Conservation (phyloP, 2,329 filamentous ascomycete genomes). For the Diplodia seriata region DNA sequence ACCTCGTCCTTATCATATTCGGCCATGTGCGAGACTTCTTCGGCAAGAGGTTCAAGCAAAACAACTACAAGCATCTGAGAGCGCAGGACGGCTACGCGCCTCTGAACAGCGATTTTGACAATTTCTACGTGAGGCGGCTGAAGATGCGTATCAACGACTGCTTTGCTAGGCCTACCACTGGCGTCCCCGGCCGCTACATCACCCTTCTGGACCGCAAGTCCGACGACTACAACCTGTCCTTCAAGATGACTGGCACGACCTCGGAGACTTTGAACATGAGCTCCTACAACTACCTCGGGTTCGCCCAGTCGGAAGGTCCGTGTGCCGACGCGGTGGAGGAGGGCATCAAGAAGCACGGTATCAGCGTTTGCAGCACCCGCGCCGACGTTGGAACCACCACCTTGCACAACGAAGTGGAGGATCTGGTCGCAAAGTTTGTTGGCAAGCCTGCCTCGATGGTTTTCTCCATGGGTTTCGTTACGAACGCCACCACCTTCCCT, state of each 20-base stretch:
- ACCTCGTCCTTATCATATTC: slow-evolving; percentile 92
- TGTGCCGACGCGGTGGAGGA: slow-evolving; percentile 94
- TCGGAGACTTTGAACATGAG: slow-evolving; percentile 98
- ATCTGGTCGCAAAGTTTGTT: slow-evolving; percentile 86
- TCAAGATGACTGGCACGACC: slow-evolving; percentile 85
- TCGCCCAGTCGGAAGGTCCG: slow-evolving; percentile 95
- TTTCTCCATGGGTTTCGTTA: slow-evolving; percentile 99
- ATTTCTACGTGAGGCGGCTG: slow-evolving; percentile 91
- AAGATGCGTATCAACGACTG: slow-evolving; percentile 97
- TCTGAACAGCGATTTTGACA: slow-evolving; percentile 97
- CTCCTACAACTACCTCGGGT: slow-evolving; percentile 99
- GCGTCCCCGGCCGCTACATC: slow-evolving; percentile 92
- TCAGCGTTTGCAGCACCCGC: slow-evolving; percentile 81
- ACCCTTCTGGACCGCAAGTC: slow-evolving; percentile 90
- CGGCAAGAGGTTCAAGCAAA: slow-evolving; percentile 89
- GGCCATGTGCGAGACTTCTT: slow-evolving; percentile 98
- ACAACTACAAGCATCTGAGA: slow-evolving; percentile 84
- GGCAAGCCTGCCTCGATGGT: slow-evolving; percentile 95
- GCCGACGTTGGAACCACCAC: slow-evolving; percentile 87
- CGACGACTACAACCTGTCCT: slow-evolving; percentile 88
- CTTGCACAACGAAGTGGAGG: slow-evolving; percentile 86
- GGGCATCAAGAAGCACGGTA: slow-evolving; percentile 81
- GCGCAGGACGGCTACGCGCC: slow-evolving; percentile 89
- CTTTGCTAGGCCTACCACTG: slow-evolving; percentile 90
- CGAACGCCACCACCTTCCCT: slow-evolving; percentile 91